Evolutionary conservation across 2,329 filamentous ascomycete genomes (phyloP).

Genomic region (Microsporum ferrugineum): DNA sequence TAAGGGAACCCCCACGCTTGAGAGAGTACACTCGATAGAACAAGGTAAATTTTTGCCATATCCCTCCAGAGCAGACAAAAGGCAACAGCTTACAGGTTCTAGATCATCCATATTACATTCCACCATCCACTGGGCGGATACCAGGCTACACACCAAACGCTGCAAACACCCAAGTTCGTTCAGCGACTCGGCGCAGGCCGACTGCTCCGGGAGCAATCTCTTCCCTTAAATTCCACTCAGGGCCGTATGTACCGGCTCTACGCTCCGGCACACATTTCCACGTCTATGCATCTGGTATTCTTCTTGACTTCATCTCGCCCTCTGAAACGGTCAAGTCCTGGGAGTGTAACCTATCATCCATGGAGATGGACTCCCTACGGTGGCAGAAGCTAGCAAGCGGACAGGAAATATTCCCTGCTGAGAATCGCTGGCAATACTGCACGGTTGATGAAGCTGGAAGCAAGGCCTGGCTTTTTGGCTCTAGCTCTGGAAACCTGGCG

Average conservation of each 20-base stretch:
- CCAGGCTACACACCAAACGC: slow-evolving; percentile 61
- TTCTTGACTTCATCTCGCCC: slow-evolving; percentile 89
- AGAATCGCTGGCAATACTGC: slow-evolving; percentile 98
- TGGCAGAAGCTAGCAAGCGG: slow-evolving; percentile 96
- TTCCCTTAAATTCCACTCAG: slow-evolving; percentile 77
- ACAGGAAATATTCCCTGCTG: slow-evolving; percentile 78
- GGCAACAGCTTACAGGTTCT: slow-evolving; percentile 27
- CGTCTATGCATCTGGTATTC: slow-evolving; percentile 79
- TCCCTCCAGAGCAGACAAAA: slow-evolving; percentile 15
- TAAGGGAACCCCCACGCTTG: slow-evolving; percentile 77
- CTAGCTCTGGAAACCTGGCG: slow-evolving; percentile 57
- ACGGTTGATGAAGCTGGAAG: slow-evolving; percentile 91
- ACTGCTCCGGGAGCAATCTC: slow-evolving; percentile 79
- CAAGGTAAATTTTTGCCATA: slow-evolving; percentile 40
- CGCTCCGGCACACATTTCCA: slow-evolving; percentile 91
- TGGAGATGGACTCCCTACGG: slow-evolving; percentile 74
- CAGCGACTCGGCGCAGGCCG: slow-evolving; percentile 38
- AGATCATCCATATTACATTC: slow-evolving; percentile 27
- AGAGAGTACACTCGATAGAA: slow-evolving; percentile 54
- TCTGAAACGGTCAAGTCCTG: slow-evolving; percentile 74
- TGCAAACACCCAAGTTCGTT: slow-evolving; percentile 48
- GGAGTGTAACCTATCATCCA: slow-evolving; percentile 79
- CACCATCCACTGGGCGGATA: slow-evolving; percentile 29
- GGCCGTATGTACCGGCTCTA: slow-evolving; percentile 74
- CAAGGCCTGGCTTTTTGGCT: slow-evolving; percentile 93